Conservation (phyloP, 768 basidiomycete species). For the Gymnopilus dilepis region DNA sequence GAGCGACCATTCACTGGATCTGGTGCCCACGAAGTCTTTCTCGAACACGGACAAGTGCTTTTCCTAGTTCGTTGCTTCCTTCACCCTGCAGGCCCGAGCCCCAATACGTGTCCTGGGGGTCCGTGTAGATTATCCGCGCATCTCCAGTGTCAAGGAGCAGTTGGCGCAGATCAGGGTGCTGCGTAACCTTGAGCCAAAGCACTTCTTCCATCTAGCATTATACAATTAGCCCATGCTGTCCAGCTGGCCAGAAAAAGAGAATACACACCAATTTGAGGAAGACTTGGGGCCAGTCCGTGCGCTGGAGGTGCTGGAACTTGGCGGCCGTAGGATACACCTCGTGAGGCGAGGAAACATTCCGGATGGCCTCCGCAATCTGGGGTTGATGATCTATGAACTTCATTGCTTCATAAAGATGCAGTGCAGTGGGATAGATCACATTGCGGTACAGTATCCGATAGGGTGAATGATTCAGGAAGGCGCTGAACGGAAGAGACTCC, state of each 20-base stretch:
- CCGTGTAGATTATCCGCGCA: conserved; percentile 56
- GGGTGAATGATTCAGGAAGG: conserved; percentile 71
- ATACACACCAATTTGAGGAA: conserved; percentile 54
- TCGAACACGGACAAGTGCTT: conserved; percentile 59
- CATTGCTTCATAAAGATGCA: conserved; percentile 79
- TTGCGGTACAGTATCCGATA: conserved; percentile 63
- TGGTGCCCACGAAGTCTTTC: conserved; percentile 44
- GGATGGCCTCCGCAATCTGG: conserved; percentile 61
- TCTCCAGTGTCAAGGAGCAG: conserved; percentile 60
- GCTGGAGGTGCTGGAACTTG: conserved; percentile 37
- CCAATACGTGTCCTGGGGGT: conserved; percentile 66
- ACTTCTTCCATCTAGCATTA: conserved; percentile 69
- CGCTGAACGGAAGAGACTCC: conserved; percentile 36
- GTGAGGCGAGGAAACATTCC: conserved; percentile 39
- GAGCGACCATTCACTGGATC: conserved; percentile 5
- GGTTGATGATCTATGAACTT: conserved; percentile 62
- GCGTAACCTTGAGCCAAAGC: conserved; percentile 68
- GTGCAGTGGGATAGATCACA: conserved; percentile 66
- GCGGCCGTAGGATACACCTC: conserved; percentile 44
- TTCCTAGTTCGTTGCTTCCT: conserved; percentile 70
- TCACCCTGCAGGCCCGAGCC: conserved; percentile 53
- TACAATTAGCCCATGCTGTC: background rate
- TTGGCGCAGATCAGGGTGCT: conserved; percentile 63
- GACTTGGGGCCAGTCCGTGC: conserved; percentile 62
- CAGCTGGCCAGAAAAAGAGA: background rate